phyloP scores from a whole-genome alignment of 345 rosid genomes.

The Acer yangbiense region DNA sequence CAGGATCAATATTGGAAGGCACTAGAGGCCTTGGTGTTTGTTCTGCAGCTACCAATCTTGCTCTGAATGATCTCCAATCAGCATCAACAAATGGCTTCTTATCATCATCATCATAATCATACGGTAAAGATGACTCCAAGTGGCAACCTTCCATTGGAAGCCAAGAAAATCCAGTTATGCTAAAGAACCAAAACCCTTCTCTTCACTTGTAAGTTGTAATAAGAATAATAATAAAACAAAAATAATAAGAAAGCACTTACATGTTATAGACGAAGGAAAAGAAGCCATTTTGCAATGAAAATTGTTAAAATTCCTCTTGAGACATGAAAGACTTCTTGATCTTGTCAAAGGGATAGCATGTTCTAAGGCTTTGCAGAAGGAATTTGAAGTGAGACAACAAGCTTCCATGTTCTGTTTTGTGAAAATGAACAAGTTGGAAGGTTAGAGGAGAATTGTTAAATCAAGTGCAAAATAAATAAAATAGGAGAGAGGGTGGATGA shows the following conservation, averaged over 20 bases:
- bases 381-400: constrained; percentile 63
- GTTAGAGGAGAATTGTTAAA: neutral
- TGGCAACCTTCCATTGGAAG: constrained; percentile 51
- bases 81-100: constrained; percentile 35
- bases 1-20: constrained; percentile 41
- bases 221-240: too few relatives aligned
- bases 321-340: constrained; percentile 38
- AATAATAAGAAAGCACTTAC: constrained; percentile 36
- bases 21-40: constrained; percentile 34
- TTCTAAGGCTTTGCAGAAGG: constrained; percentile 51
- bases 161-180: neutral
- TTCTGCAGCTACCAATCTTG: constrained; percentile 69
- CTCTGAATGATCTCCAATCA: constrained; percentile 84
- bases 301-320: constrained; percentile 39
- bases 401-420: constrained; percentile 55
- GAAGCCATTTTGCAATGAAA: constrained; percentile 35
- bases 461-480: neutral
- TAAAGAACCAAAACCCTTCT: neutral
- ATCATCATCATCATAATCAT: constrained; percentile 31
- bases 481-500: constrained; percentile 21
- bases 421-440: neutral
- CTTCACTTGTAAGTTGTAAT: neutral
- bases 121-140: constrained; percentile 42
- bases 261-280: constrained; percentile 41
- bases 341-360: constrained; percentile 42